Evolutionary conservation across 2,329 filamentous ascomycete genomes (phyloP), one percentile per base, ranked within the genome.

Genomic region (Cordyceps cateniannulata): DNA sequence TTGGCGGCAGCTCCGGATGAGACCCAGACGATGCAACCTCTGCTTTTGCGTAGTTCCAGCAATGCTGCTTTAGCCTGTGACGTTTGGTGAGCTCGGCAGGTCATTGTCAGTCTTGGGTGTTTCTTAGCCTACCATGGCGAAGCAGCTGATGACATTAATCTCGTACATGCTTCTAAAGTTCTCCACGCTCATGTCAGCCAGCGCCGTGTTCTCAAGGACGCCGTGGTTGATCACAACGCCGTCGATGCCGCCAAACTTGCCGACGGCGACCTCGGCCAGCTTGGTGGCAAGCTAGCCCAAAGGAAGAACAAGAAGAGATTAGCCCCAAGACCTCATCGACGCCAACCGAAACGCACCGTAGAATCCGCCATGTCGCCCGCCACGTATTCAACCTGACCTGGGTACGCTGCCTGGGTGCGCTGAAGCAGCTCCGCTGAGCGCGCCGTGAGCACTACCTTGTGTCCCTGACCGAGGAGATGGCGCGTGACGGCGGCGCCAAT

Each of bases 171-270:
- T 74, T 68, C 85, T 87, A 90, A 93, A 97, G 63, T 89, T 87
- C 42, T 89, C 85, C 0, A 85, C 70, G n/a, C 84, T 82, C 18
- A 82, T 80, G 60, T 93, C 83, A 3, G 77, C 85, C 49, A 98
- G 77, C 55, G 84, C 85, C 47, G 96, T 86, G 1, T 91, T 89
- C n/a, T 85, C 82, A 49, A 99, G 76, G 1, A 86, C 79, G 22
- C 92, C 93, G 71, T 99, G 95, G 73, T 98, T 98, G 63, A 98
- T 77, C 14, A 99, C 85, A 49, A 99, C 72, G 1, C 87, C 89
- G 70, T 99, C 92, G 5, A 99, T 75, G 53, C 78, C 79, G 10
- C 87, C 88, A 72, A 91, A 98, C 0, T 82, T 76, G 29, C 82
- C 76, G 12, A 89, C 69, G 0, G 92, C 88, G 1, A 86, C 75